Conservation (phyloP, 169 alveolate genomes). For the Condylostoma magnum region DNA sequence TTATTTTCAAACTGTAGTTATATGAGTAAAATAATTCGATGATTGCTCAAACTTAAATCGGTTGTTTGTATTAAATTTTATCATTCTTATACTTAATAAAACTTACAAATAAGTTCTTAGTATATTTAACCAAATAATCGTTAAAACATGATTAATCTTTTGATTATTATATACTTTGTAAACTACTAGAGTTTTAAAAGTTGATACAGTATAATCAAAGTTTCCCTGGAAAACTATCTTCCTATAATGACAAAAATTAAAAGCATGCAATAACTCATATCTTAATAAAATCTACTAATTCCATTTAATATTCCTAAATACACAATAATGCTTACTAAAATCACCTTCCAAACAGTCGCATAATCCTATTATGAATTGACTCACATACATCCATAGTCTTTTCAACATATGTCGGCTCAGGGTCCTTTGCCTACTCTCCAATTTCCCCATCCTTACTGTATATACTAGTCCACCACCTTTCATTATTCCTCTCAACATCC, state of each 20-base stretch:
- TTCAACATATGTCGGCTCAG: constrained; percentile 1
- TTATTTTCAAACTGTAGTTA: too few relatives aligned
- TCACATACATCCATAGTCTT: not conserved
- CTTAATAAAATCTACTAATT: not conserved
- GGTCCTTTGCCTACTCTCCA: constrained; percentile 5
- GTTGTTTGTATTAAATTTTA: too few relatives aligned
- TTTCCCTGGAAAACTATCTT: not conserved
- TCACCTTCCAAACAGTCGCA: not conserved
- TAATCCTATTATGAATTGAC: not conserved
- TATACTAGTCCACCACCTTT: constrained; percentile 30
- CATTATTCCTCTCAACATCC: constrained; percentile 19
- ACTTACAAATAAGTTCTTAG: not conserved
- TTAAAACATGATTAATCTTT: not conserved
- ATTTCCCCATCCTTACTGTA: constrained; percentile 23
- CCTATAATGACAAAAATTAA: not conserved
- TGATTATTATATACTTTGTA: not conserved
- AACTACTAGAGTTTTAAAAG: not conserved
- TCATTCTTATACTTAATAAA: too few relatives aligned
- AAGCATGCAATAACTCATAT: not conserved
- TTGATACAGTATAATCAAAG: not conserved
- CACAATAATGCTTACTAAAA: not conserved
- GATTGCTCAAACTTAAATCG: too few relatives aligned
- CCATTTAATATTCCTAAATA: not conserved
- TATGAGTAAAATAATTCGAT: too few relatives aligned
- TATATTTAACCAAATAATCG: not conserved